Evolutionary conservation across 306 rosid genomes (phyloP).

Genomic region (Cicer arietinum): DNA sequence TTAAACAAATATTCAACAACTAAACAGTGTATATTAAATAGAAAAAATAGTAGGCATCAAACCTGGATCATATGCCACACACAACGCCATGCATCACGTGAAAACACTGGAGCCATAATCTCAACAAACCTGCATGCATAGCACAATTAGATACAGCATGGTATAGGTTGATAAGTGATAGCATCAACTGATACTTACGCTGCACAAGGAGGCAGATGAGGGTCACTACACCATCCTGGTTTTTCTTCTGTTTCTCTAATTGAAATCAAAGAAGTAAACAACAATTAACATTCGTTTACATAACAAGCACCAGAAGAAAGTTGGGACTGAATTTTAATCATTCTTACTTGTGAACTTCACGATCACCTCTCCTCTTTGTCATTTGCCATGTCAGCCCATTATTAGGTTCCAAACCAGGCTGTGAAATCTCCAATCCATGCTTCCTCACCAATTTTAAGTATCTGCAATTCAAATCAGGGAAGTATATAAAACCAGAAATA

Average conservation of each 20-base stretch:
- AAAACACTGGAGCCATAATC: conserved; percentile 99
- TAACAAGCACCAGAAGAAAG: conserved; percentile 31
- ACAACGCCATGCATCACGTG: conserved; percentile 98
- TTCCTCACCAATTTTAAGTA: conserved; percentile 81
- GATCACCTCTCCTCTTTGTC: conserved; percentile 93
- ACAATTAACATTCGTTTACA: conserved; percentile 15
- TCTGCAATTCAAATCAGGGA: conserved; percentile 50
- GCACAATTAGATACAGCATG: conserved; percentile 30
- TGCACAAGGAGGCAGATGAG: conserved; percentile 97
- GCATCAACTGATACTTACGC: conserved; percentile 62
- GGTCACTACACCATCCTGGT: conserved; percentile 97
- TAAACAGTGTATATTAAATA: not conserved
- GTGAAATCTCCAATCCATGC: conserved; percentile 97
- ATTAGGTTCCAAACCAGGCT: conserved; percentile 96
- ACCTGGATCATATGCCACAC: conserved; percentile 99
- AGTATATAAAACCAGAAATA: conserved; percentile 28
- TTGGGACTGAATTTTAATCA: conserved; percentile 16
- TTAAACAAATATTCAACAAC: conserved; percentile 28
- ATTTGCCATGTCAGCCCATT: conserved; percentile 95
- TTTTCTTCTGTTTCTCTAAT: conserved; percentile 80
- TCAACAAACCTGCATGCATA: conserved; percentile 78
- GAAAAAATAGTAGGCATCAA: conserved; percentile 8
- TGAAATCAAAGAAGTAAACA: conserved; percentile 27
- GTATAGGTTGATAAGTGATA: conserved; percentile 12
- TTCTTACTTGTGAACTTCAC: conserved; percentile 94